These are phyloP conservation scores for Leishmania gerbilli DNA, from an alignment of 208 protist genomes.

Conservation along the genomic window DNA sequence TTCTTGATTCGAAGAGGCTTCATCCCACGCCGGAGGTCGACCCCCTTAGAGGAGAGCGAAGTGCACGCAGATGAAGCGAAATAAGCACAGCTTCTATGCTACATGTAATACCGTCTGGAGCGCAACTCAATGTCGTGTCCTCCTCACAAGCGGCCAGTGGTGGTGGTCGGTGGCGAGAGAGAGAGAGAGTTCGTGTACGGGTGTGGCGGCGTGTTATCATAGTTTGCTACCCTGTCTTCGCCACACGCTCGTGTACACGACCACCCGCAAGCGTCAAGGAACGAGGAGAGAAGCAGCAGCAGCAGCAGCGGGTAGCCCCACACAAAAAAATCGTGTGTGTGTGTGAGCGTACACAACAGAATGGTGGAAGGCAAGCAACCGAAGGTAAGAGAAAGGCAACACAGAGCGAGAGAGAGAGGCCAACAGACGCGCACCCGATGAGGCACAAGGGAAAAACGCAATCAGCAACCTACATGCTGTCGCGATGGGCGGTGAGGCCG, in stretches of 20 bases:
- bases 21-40: background rate
- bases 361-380: too few relatives aligned
- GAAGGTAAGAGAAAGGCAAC: background rate
- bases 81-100: background rate
- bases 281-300: background rate
- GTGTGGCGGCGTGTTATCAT: too few relatives aligned
- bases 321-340: background rate
- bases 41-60: background rate
- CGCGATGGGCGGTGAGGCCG: background rate
- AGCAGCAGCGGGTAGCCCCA: background rate
- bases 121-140: background rate
- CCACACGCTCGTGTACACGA: background rate
- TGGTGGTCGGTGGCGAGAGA: background rate
- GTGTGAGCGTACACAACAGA: background rate
- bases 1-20: conserved; percentile 14
- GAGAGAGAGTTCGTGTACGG: background rate
- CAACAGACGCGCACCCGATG: background rate
- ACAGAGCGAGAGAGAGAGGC: background rate
- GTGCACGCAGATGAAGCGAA: background rate
- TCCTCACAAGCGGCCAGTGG: background rate
- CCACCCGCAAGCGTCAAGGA: background rate
- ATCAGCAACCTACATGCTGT: background rate
- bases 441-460: background rate
- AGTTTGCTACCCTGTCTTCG: background rate
- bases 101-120: background rate